phyloP scores from a whole-genome alignment of 805 yeast genomes.

The Candida multigemmis region DNA sequence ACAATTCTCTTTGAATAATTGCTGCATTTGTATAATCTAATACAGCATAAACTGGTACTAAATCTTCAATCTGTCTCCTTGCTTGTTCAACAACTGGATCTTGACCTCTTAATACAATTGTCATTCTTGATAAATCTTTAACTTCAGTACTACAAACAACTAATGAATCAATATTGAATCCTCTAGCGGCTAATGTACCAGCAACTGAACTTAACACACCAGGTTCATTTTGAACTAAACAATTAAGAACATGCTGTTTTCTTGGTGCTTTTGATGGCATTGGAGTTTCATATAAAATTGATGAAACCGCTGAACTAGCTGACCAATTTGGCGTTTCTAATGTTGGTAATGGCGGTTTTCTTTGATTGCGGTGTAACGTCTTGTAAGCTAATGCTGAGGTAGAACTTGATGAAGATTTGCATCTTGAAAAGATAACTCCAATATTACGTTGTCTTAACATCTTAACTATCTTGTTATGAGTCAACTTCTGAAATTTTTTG shows the following conservation, averaged over 20 bases:
- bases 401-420: no score
- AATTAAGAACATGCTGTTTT: conserved; percentile 86
- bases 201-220: conserved; percentile 92
- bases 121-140: conserved; percentile 91
- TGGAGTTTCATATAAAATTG: conserved; percentile 91
- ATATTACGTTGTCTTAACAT: no score
- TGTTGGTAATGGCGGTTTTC: conserved; percentile 86
- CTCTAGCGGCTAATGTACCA: conserved; percentile 95
- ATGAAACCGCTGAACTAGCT: conserved; percentile 93
- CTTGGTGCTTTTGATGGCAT: conserved; percentile 49
- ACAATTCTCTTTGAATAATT: conserved; percentile 82
- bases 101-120: conserved; percentile 88
- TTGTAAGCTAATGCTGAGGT: conserved; percentile 94
- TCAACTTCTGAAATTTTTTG: no score
- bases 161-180: conserved; percentile 94
- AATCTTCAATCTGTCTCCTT: conserved; percentile 93
- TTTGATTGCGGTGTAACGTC: conserved; percentile 76
- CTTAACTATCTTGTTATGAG: no score
- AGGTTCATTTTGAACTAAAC: conserved; percentile 97
- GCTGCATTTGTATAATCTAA: conserved; percentile 87
- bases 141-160: conserved; percentile 97
- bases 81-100: conserved; percentile 97
- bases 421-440: no score
- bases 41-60: conserved; percentile 97
- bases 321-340: conserved; percentile 92